Conservation (phyloP, 768 basidiomycete genomes). For the Collybiopsis luxurians region DNA sequence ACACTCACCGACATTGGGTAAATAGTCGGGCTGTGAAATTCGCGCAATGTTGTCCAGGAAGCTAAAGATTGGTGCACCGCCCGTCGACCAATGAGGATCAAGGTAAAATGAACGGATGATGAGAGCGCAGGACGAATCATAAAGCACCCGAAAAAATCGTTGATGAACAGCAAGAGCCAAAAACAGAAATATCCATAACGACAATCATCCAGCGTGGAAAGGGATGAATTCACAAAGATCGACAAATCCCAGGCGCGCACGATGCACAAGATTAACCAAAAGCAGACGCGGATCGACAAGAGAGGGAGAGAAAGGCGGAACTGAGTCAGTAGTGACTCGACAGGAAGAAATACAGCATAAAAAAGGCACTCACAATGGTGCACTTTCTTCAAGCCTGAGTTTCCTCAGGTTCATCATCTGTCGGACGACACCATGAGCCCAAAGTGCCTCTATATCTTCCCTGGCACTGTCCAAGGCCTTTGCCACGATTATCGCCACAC, state of each 20-base stretch:
- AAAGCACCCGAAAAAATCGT: too few relatives aligned
- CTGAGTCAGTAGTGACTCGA: conserved; percentile 5
- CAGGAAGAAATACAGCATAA: conserved; percentile 10
- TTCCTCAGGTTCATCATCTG: conserved; percentile 53
- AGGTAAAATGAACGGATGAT: too few relatives aligned
- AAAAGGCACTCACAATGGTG: conserved; percentile 56
- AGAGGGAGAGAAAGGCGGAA: neutral
- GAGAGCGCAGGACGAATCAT: too few relatives aligned
- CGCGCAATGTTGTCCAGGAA: conserved; percentile 67
- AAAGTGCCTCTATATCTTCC: conserved; percentile 59
- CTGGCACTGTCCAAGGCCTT: conserved; percentile 48
- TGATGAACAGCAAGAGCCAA: too few relatives aligned
- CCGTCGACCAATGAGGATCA: neutral
- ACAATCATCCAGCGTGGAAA: too few relatives aligned
- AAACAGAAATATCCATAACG: too few relatives aligned
- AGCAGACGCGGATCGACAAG: neutral
- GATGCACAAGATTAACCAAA: too few relatives aligned
- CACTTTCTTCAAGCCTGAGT: conserved; percentile 72
- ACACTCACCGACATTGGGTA: conserved; percentile 62
- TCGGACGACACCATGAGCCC: conserved; percentile 67
- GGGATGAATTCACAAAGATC: too few relatives aligned
- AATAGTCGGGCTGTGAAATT: conserved; percentile 65
- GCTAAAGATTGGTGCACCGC: conserved; percentile 37
- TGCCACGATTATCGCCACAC: conserved; percentile 52
- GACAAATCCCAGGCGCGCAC: too few relatives aligned